Evolutionary conservation across 2,329 filamentous ascomycete genomes (phyloP).

Genomic region (Aplosporella prunicola): DNA sequence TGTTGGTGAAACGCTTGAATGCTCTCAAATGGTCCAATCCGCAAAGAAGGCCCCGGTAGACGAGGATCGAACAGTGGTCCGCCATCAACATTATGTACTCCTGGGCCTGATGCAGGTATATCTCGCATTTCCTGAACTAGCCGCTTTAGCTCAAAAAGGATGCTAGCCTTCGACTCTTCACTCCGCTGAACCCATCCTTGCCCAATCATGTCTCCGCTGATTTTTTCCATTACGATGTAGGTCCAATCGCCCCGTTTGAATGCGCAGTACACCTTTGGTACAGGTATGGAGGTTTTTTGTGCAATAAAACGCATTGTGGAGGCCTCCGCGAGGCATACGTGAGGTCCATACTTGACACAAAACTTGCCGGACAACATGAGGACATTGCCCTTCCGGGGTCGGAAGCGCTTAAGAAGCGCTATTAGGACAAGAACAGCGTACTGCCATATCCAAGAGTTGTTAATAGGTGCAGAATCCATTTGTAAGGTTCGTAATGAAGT

Average conservation of each 20-base stretch:
- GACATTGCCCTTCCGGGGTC: constrained; percentile 1
- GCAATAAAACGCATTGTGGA: constrained; percentile 33
- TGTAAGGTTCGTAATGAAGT: too few species aligned
- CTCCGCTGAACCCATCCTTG: constrained; percentile 14
- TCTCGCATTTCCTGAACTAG: constrained; percentile 16
- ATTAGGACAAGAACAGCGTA: background rate
- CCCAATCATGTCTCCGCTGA: constrained; percentile 22
- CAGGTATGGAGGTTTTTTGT: constrained; percentile 35
- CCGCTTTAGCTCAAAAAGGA: constrained; percentile 15
- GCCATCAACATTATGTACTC: constrained; percentile 14
- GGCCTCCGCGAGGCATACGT: constrained; percentile 29
- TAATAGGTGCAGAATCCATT: background rate
- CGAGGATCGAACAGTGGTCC: constrained; percentile 21
- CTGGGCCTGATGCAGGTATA: constrained; percentile 12
- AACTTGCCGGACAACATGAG: constrained; percentile 3
- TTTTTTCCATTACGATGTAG: constrained; percentile 40
- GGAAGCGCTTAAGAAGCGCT: constrained; percentile 1
- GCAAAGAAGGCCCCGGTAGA: constrained; percentile 13
- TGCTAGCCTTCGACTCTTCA: constrained; percentile 11
- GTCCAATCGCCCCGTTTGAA: constrained; percentile 31
- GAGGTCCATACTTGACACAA: constrained; percentile 26
- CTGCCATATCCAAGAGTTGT: background rate
- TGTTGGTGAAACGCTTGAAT: constrained; percentile 30
- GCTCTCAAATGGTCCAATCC: constrained; percentile 26
- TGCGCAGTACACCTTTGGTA: constrained; percentile 37